These are phyloP conservation scores for Solanum raphanifolium DNA, from an alignment of 257 asterid species.

Conservation along the genomic window DNA sequence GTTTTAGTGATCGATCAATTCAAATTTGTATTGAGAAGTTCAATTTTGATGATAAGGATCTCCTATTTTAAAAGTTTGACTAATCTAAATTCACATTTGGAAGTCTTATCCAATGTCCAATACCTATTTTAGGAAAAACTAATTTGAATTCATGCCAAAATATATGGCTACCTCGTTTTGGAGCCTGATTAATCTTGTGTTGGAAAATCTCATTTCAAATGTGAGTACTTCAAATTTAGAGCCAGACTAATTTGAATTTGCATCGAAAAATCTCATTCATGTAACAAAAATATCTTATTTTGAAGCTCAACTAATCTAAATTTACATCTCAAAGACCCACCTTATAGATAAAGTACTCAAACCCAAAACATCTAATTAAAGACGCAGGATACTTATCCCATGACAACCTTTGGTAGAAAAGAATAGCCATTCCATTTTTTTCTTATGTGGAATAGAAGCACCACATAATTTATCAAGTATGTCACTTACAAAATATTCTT, in stretches of 20 bases:
- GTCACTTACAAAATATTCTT: neutral
- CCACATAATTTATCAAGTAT: neutral
- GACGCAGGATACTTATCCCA: accelerated
- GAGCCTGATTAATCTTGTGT: neutral
- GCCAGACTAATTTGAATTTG: neutral
- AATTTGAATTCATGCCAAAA: neutral
- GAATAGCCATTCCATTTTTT: neutral
- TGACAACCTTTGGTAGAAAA: neutral
- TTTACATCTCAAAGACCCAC: neutral
- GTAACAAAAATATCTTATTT: too few relatives aligned
- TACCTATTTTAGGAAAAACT: neutral
- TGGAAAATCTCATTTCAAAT: too few relatives aligned
- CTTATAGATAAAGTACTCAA: neutral
- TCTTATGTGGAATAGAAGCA: neutral
- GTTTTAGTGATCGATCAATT: neutral
- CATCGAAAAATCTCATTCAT: neutral
- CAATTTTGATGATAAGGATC: neutral
- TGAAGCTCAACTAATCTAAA: neutral
- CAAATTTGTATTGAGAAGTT: neutral
- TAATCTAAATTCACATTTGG: neutral
- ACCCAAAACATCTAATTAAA: neutral
- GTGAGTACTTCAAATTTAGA: neutral
- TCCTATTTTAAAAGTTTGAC: neutral
- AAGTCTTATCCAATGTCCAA: neutral
- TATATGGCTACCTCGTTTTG: neutral